Percentiles rank a stretch among this genome's conserved stretches.
Evolutionary conservation across 345 rosid genomes (phyloP).

Genomic region (Populus alba): DNA sequence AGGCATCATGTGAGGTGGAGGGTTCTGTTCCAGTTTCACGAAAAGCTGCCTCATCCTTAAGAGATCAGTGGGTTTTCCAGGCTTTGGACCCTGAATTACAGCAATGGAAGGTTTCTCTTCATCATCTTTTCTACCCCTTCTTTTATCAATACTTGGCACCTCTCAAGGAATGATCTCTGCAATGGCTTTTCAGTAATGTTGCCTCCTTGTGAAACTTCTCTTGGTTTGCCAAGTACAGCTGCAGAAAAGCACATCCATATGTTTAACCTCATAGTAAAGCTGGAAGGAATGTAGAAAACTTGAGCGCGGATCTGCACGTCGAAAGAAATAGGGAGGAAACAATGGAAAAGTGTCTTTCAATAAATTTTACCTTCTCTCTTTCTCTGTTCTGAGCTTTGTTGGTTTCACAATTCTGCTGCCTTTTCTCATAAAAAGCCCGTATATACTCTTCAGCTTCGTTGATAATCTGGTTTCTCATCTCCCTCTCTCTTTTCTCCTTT

Average conservation of each 20-base stretch:
- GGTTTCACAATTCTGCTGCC: conserved; percentile 59
- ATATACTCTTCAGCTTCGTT: no score
- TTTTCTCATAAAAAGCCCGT: conserved; percentile 76
- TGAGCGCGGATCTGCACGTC: neutral
- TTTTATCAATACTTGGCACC: conserved; percentile 80
- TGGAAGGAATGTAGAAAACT: neutral
- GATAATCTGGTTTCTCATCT: no score
- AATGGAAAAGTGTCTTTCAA: neutral
- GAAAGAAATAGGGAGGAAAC: neutral
- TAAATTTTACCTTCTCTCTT: conserved; percentile 67
- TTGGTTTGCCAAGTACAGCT: conserved; percentile 79
- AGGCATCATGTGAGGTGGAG: conserved; percentile 94
- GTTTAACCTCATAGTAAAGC: neutral
- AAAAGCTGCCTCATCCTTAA: conserved; percentile 85
- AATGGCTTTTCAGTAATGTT: conserved; percentile 92
- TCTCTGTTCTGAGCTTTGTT: conserved; percentile 83
- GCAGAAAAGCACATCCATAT: conserved; percentile 3
- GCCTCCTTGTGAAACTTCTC: conserved; percentile 96
- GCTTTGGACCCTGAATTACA: conserved; percentile 88
- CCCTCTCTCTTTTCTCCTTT: no score
- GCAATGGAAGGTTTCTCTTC: conserved; percentile 63
- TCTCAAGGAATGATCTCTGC: conserved; percentile 89
- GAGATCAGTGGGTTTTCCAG: conserved; percentile 88
- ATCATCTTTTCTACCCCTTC: conserved; percentile 70
- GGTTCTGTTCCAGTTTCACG: conserved; percentile 72